These are phyloP conservation scores for Salvia rosmarinus DNA, from an alignment of 257 asterid species.

Conservation along the genomic window DNA sequence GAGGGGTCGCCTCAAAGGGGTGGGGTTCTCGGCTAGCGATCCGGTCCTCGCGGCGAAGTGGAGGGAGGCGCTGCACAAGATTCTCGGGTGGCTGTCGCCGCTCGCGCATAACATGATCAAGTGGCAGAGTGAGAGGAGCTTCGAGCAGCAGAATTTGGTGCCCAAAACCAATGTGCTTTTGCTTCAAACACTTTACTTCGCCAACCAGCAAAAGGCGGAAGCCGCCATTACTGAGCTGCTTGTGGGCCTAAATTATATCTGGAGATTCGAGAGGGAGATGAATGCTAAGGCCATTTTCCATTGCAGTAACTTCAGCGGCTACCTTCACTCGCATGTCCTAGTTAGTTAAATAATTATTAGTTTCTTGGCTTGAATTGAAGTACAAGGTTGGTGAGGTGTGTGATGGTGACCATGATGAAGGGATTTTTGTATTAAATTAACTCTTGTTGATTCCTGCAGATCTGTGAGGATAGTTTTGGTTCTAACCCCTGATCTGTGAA, in stretches of 20 bases:
- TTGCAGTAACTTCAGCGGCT: constrained; percentile 52
- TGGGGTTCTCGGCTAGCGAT: constrained; percentile 77
- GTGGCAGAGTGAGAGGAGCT: constrained; percentile 97
- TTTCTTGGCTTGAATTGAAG: no score
- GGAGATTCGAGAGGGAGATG: constrained; percentile 98
- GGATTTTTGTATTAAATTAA: constrained; percentile 32
- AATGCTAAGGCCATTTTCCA: constrained; percentile 75
- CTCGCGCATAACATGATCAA: constrained; percentile 94
- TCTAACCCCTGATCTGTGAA: constrained; percentile 51
- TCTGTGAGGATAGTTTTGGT: constrained; percentile 50
- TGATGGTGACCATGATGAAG: not conserved
- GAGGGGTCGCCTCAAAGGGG: constrained; percentile 69
- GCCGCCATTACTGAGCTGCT: constrained; percentile 97
- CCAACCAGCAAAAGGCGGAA: constrained; percentile 82
- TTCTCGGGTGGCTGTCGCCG: constrained; percentile 86
- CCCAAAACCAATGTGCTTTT: constrained; percentile 69
- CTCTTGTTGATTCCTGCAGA: constrained; percentile 39
- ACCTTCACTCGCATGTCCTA: constrained; percentile 24
- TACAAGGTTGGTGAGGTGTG: not conserved
- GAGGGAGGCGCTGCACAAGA: constrained; percentile 85
- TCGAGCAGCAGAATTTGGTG: constrained; percentile 72
- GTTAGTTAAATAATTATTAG: not conserved
- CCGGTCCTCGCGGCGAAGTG: constrained; percentile 80
- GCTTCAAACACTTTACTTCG: constrained; percentile 74
- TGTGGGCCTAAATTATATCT: constrained; percentile 87